These are phyloP conservation scores for Geotrichum candidum DNA, from an alignment of 1,139 yeast genomes.

Conservation along the genomic window DNA sequence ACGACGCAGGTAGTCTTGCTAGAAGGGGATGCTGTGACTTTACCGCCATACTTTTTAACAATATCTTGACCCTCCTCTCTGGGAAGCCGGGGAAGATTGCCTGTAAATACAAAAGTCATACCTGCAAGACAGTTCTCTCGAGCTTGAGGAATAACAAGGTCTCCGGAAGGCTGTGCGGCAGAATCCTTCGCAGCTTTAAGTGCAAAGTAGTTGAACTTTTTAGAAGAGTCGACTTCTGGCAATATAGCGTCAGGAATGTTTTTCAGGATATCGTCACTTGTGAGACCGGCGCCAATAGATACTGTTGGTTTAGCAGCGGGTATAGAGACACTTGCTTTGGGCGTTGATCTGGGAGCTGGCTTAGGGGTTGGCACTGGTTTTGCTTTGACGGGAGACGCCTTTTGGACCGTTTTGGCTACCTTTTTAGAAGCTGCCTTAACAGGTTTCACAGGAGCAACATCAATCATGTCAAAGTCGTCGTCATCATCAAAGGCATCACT, in stretches of 20 bases:
- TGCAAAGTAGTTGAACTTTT: conserved; percentile 51
- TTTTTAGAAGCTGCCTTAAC: conserved; percentile 16
- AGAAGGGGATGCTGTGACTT: conserved; percentile 80
- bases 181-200: conserved; percentile 26
- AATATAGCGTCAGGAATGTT: conserved; percentile 64
- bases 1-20: conserved; percentile 85
- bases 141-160: conserved; percentile 59
- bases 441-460: conserved; percentile 17
- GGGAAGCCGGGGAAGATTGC: conserved; percentile 72
- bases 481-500: conserved; percentile 13
- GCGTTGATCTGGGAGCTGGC: background rate
- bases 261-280: conserved; percentile 53
- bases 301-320: background rate
- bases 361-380: conserved; percentile 9
- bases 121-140: conserved; percentile 80
- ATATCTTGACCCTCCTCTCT: conserved; percentile 69
- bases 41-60: conserved; percentile 89
- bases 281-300: conserved; percentile 13
- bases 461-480: conserved; percentile 18
- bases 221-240: conserved; percentile 49
- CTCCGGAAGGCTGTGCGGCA: conserved; percentile 30
- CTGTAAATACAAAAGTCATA: conserved; percentile 88
- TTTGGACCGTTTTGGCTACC: conserved; percentile 1
- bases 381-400: background rate
- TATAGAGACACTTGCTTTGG: background rate